These are phyloP conservation scores for Takashimella tepidaria DNA, from an alignment of 1,284 basidiomycete genomes.

Conservation along the genomic window DNA sequence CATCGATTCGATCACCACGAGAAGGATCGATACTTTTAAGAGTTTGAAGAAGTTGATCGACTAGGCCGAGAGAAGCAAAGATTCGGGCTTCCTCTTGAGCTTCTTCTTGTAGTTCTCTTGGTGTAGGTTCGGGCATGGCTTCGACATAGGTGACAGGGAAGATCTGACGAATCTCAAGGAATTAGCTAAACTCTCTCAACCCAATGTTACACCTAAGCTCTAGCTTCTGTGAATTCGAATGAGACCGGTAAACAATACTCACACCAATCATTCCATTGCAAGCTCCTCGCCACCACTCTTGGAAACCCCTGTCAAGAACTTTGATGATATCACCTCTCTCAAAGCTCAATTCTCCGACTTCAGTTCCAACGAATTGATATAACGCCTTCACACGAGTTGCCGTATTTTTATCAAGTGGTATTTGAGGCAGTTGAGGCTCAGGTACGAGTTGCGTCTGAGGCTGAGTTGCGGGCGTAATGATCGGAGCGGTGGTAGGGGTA, in stretches of 20 bases:
- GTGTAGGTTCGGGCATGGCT: conserved; percentile 78
- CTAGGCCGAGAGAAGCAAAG: conserved; percentile 56
- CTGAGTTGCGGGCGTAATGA: conserved; percentile 4
- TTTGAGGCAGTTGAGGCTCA: conserved; percentile 35
- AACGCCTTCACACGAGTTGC: conserved; percentile 84
- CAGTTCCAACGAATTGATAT: conserved; percentile 83
- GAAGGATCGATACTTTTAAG: conserved; percentile 70
- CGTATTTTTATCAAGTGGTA: conserved; percentile 43
- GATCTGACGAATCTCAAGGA: too few relatives aligned
- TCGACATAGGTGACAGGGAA: conserved; percentile 99
- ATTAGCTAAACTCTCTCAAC: too few relatives aligned
- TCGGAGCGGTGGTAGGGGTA: conserved; percentile 23
- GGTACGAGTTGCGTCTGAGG: conserved; percentile 23
- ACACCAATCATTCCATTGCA: conserved; percentile 83
- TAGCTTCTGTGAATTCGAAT: too few relatives aligned
- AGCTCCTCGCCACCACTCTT: conserved; percentile 98
- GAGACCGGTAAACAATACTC: too few relatives aligned
- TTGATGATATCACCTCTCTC: conserved; percentile 93
- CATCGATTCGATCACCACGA: conserved; percentile 75
- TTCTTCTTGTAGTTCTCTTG: conserved; percentile 72
- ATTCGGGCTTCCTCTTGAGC: conserved; percentile 84
- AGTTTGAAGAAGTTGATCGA: conserved; percentile 79
- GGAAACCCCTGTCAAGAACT: conserved; percentile 89
- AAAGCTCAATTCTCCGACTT: conserved; percentile 87
- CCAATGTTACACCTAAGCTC: too few relatives aligned